Evolutionary conservation across 2,329 filamentous ascomycete species (phyloP).

Genomic region (Hysterium pulicare): DNA sequence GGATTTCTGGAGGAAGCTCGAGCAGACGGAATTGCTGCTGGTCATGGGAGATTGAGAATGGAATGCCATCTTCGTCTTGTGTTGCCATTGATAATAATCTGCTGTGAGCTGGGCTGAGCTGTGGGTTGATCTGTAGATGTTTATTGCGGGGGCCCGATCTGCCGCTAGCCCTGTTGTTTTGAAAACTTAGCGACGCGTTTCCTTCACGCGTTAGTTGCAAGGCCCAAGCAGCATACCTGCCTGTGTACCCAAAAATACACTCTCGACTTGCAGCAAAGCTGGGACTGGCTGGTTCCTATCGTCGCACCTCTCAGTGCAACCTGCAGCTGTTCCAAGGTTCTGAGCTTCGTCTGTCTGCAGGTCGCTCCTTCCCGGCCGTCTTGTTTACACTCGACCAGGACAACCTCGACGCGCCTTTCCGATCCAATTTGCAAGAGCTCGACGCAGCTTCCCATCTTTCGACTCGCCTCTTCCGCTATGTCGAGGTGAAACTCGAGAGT

Average conservation of each 20-base stretch:
- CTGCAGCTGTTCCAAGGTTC: slow-evolving; percentile 13
- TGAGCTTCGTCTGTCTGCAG: slow-evolving; percentile 19
- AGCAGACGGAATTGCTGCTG: slow-evolving; percentile 57
- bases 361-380: not conserved
- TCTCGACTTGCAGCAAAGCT: too few species aligned
- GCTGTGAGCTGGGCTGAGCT: not conserved
- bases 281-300: slow-evolving; percentile 9
- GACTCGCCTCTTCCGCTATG: slow-evolving; percentile 17
- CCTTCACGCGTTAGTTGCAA: not conserved
- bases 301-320: slow-evolving; percentile 25
- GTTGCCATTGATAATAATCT: slow-evolving; percentile 39
- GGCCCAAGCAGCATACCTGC: slow-evolving; percentile 1
- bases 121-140: too few species aligned
- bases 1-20: slow-evolving; percentile 58
- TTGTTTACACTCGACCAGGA: slow-evolving; percentile 13
- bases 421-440: not conserved
- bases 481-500: slow-evolving; percentile 10
- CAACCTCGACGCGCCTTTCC: slow-evolving; percentile 6
- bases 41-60: slow-evolving; percentile 41
- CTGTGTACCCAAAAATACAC: slow-evolving; percentile 25
- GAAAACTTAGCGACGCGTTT: not conserved
- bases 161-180: not conserved
- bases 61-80: slow-evolving; percentile 39
- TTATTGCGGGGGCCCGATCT: too few species aligned
- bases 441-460: not conserved